A percentile compares a stretch with the other conserved stretches of the same genome.
Evolutionary conservation across 495 filamentous ascomycete genomes (phyloP).

Genomic region (Trichocladium uniseriatum): DNA sequence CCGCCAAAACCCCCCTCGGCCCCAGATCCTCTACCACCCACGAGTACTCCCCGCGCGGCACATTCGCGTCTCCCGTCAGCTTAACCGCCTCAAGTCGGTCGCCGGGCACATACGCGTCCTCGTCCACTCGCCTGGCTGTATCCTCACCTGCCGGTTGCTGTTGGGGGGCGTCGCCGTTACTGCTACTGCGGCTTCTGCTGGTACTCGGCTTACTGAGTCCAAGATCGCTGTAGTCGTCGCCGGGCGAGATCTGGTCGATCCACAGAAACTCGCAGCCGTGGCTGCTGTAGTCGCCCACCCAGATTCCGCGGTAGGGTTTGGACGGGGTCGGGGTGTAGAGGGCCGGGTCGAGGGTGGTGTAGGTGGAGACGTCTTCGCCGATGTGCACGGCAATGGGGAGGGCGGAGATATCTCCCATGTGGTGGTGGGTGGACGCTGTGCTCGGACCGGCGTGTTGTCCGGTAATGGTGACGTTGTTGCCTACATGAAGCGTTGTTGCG

Average conservation of each 20-base stretch:
- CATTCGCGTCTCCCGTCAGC: conserved; percentile 80
- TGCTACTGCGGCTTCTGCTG: not conserved
- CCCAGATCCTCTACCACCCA: conserved; percentile 74
- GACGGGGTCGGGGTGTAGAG: conserved; percentile 68
- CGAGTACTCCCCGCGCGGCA: conserved; percentile 75
- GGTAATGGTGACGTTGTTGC: too few relatives aligned
- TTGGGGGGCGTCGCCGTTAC: conserved; percentile 12
- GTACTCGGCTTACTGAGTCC: too few relatives aligned
- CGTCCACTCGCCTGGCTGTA: too few relatives aligned
- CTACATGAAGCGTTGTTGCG: too few relatives aligned
- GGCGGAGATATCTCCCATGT: too few relatives aligned
- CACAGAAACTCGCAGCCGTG: conserved; percentile 87
- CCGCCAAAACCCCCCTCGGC: conserved; percentile 42
- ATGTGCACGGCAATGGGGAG: conserved; percentile 19
- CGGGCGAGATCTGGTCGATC: conserved; percentile 62
- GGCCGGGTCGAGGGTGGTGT: conserved; percentile 59
- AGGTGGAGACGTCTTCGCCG: conserved; percentile 64
- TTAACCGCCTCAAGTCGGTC: conserved; percentile 75
- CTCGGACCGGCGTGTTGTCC: too few relatives aligned
- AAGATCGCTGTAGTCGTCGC: too few relatives aligned
- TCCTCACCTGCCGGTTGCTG: too few relatives aligned
- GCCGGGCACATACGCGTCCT: too few relatives aligned
- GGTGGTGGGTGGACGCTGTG: too few relatives aligned
- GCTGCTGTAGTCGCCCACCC: conserved; percentile 80
- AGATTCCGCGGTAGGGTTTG: conserved; percentile 80